Conservation (phyloP, 1,284 basidiomycete species). For the Melampsora larici-populina region DNA sequence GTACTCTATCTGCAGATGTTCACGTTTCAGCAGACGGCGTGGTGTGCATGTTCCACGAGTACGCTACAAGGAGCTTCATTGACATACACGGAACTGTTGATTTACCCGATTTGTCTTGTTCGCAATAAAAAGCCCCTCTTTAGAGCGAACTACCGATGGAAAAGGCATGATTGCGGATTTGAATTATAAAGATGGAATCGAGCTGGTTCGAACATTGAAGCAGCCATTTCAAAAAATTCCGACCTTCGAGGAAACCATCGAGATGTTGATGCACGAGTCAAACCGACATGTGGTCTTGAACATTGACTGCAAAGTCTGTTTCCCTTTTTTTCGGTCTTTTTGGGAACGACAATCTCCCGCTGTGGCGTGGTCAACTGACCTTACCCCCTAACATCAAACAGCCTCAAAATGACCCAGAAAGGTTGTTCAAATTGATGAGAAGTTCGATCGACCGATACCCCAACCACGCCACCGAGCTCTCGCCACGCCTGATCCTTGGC, state of each 20-base stretch:
- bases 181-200: constrained; percentile 61
- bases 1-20: constrained; percentile 66
- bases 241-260: constrained; percentile 76
- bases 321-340: constrained; percentile 8
- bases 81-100: not conserved
- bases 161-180: constrained; percentile 53
- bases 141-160: constrained; percentile 61
- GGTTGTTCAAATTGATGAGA: constrained; percentile 82
- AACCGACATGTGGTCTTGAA: constrained; percentile 82
- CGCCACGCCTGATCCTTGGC: constrained; percentile 82
- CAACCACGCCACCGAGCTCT: constrained; percentile 73
- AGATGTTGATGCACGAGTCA: constrained; percentile 67
- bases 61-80: constrained; percentile 53
- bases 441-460: constrained; percentile 66
- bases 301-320: constrained; percentile 54
- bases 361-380: not conserved
- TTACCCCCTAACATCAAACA: constrained; percentile 58
- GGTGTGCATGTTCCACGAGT: constrained; percentile 94
- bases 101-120: too few relatives aligned
- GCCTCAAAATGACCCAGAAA: constrained; percentile 81
- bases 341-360: not conserved
- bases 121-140: constrained; percentile 18
- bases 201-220: constrained; percentile 76
- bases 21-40: constrained; percentile 87
- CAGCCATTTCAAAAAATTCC: constrained; percentile 71